A percentile compares a stretch with the other conserved stretches of the same genome.
Evolutionary conservation across 257 asterid genomes (phyloP).

Genomic region (Scutellaria barbata): DNA sequence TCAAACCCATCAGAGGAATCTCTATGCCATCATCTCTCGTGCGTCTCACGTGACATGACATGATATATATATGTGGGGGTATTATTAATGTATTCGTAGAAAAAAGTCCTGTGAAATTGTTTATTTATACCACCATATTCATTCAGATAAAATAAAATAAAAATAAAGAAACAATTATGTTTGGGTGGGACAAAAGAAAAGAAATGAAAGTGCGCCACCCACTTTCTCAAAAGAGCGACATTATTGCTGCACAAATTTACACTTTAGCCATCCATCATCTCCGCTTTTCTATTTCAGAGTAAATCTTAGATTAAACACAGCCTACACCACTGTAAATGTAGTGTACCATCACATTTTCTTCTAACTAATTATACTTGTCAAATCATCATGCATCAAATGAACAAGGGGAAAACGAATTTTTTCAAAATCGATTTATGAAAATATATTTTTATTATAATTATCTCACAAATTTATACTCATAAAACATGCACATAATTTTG

Average conservation of each 20-base stretch:
- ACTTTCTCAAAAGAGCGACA: slow-evolving; percentile 40
- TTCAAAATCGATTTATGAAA: too few relatives aligned
- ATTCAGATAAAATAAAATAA: slow-evolving; percentile 5
- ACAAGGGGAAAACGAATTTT: neutral
- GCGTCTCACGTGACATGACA: slow-evolving; percentile 47
- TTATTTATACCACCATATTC: neutral
- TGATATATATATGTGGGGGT: too few relatives aligned
- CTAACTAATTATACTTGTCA: neutral
- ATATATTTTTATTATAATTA: too few relatives aligned
- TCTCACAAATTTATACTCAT: too few relatives aligned
- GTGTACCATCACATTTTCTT: too few relatives aligned
- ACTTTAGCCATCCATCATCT: slow-evolving; percentile 34
- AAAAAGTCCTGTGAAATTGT: neutral
- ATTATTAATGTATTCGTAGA: too few relatives aligned
- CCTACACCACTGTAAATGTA: too few relatives aligned
- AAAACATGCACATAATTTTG: too few relatives aligned
- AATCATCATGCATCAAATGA: neutral
- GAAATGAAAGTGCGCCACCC: slow-evolving; percentile 45
- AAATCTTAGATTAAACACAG: too few relatives aligned
- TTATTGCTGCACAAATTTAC: slow-evolving; percentile 30
- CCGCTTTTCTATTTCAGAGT: slow-evolving; percentile 25
- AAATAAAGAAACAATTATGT: neutral
- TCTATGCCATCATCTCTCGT: slow-evolving; percentile 34
- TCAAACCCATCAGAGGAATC: slow-evolving; percentile 44
- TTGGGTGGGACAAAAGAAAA: slow-evolving; percentile 32